Evolutionary conservation across 768 basidiomycete genomes (phyloP), one percentile per base, ranked within the genome.

Genomic region (Cyathus striatus): DNA sequence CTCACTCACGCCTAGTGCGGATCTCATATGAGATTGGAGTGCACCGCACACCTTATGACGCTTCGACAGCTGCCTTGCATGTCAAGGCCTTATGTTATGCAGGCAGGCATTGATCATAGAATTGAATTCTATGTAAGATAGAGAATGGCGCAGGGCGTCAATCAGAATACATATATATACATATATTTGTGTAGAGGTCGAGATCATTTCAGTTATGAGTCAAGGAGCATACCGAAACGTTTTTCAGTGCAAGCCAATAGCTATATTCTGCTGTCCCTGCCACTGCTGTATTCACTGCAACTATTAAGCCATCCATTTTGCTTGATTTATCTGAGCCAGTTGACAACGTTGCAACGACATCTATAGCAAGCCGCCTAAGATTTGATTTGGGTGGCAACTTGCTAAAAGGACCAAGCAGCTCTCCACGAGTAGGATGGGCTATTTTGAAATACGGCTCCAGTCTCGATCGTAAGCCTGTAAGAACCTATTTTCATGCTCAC

Each of bases 381-480:
- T n/a, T n/a, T 26, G 66, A 62, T 12, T 63, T 47, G 2, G 44
- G 25, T 12, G 78, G 73, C n/a, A 96, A 64, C 57, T 78, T 86
- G 41, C 66, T 61, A 64, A 82, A 97, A 18, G 94, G 94, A 0
- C 94, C 95, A 13, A 67, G 64, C 23, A 93, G 55, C 42, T 70
- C 66, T 6, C 92, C 93, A 38, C 82, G 85, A 22, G 66, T 65
- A n/a, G 88, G 71, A 58, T 96, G 92, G 7, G 63, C 66, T 35
- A 94, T 72, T 54, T 69, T 71, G 65, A 96, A 97, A 64, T 81
- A 96, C 16, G 92, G 91, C 7, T 74, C 63, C 5, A 95, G 67
- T 18, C 84, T 79, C 14, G 78, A 70, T 45, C 71, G 68, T 38
- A 91, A 60, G 35, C 68, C 54, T 27, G 62, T 37, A 49, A 79